A percentile compares a stretch with the other conserved stretches of the same genome.
phyloP scores from a whole-genome alignment of 805 yeast species.

The Spathaspora gorwiae region DNA sequence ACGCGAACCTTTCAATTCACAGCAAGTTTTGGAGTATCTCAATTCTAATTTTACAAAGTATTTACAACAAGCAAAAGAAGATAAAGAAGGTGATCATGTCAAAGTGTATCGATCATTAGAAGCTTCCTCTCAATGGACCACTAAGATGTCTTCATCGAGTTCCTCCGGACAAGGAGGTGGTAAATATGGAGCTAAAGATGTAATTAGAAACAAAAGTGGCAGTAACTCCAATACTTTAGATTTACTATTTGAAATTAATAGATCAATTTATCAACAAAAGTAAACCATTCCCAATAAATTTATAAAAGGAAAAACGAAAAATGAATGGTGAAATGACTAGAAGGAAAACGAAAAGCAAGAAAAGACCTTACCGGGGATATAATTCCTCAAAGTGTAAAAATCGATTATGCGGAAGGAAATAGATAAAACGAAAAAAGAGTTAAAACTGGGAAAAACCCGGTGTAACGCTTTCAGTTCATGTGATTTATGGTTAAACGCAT shows the following conservation, averaged over 20 bases:
- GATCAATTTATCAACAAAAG: conserved; percentile 15
- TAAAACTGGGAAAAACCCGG: too few species aligned
- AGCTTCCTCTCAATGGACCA: conserved; percentile 18
- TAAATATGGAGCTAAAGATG: conserved; percentile 9
- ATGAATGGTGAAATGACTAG: too few species aligned
- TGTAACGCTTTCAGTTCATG: too few species aligned
- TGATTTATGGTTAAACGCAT: too few species aligned
- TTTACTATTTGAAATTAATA: conserved; percentile 16
- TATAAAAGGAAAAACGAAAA: too few species aligned
- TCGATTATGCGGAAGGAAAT: too few species aligned
- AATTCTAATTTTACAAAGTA: conserved; percentile 13
- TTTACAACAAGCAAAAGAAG: conserved; percentile 16
- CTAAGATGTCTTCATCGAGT: conserved; percentile 4
- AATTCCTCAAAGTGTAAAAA: too few species aligned
- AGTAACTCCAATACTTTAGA: conserved; percentile 8
- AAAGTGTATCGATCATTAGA: conserved; percentile 22
- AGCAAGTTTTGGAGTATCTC: conserved; percentile 17
- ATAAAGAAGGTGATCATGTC: conserved; percentile 15
- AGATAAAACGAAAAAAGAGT: too few species aligned
- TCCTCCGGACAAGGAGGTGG: background rate
- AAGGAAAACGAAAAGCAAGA: too few species aligned
- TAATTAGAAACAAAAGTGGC: conserved; percentile 8
- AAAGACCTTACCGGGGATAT: too few species aligned
- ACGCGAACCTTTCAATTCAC: conserved; percentile 11
- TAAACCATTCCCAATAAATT: background rate